A percentile compares a stretch with the other conserved stretches of the same genome.
These are phyloP conservation scores for Globomyces pollinis-pini DNA, from an alignment of 192 early-diverging fungal species.

Conservation along the genomic window DNA sequence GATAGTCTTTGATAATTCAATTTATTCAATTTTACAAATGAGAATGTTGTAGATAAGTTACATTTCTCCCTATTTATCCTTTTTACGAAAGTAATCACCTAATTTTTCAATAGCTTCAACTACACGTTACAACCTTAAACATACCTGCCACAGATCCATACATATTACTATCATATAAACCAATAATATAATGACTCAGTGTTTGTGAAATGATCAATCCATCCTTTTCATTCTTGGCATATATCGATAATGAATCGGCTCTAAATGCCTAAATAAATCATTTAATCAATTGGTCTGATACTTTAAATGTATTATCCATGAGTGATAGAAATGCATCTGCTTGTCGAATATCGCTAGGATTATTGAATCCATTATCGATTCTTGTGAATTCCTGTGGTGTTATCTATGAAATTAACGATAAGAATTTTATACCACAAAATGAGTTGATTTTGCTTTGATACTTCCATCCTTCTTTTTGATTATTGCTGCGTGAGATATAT, in stretches of 20 bases:
- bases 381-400: constrained; percentile 18
- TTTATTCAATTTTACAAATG: too few relatives aligned
- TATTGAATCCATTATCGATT: constrained; percentile 39
- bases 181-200: constrained; percentile 38
- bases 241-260: constrained; percentile 38
- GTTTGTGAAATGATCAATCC: constrained; percentile 42
- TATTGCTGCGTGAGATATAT: constrained; percentile 43
- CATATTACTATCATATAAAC: constrained; percentile 40
- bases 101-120: constrained; percentile 49
- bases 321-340: constrained; percentile 33
- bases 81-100: constrained; percentile 43
- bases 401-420: too few relatives aligned
- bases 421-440: too few relatives aligned
- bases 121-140: too few relatives aligned
- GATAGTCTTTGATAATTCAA: too few relatives aligned
- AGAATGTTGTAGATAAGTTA: background rate
- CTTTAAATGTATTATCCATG: constrained; percentile 32
- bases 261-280: constrained; percentile 35
- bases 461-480: constrained; percentile 40
- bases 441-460: constrained; percentile 43
- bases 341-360: constrained; percentile 36
- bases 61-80: constrained; percentile 35
- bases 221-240: constrained; percentile 40
- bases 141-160: constrained; percentile 45
- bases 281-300: too few relatives aligned